Conservation (phyloP, 2,329 filamentous ascomycete genomes). For the Cyanodermella asteris region DNA sequence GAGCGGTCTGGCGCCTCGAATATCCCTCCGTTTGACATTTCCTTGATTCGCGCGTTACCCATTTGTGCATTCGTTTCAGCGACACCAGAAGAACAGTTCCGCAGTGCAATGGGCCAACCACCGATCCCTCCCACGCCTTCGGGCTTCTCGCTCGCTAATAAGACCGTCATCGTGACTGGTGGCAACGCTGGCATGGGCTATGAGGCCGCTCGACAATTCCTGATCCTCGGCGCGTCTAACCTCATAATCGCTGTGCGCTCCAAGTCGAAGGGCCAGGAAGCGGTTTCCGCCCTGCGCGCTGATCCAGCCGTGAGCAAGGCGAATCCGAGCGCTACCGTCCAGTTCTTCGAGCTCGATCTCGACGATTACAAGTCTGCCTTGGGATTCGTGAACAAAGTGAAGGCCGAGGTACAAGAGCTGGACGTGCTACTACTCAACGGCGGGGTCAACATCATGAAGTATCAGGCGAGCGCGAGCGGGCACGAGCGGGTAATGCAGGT, state of each 20-base stretch:
- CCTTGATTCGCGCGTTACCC: too few species aligned
- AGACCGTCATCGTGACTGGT: slow-evolving; percentile 19
- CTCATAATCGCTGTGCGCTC: slow-evolving; percentile 22
- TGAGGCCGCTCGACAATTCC: slow-evolving; percentile 19
- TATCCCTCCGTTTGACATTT: too few species aligned
- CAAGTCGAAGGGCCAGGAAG: slow-evolving; percentile 18
- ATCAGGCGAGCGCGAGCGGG: slow-evolving; percentile 1
- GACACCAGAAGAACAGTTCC: too few species aligned
- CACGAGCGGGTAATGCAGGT: slow-evolving; percentile 1
- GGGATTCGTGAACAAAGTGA: not conserved
- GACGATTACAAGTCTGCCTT: slow-evolving; percentile 1
- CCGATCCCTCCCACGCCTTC: too few species aligned
- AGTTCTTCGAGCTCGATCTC: slow-evolving; percentile 2
- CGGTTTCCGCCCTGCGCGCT: not conserved
- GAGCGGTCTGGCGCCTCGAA: too few species aligned
- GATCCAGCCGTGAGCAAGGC: not conserved
- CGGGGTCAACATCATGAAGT: slow-evolving; percentile 1
- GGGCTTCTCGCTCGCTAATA: too few species aligned
- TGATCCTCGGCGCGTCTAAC: slow-evolving; percentile 14
- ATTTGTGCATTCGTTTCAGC: too few species aligned
- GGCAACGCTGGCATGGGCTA: slow-evolving; percentile 22
- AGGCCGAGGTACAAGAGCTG: not conserved
- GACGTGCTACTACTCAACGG: slow-evolving; percentile 2
- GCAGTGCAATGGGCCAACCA: too few species aligned
- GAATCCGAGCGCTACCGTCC: not conserved